Conservation (phyloP, 768 basidiomycete genomes). For the Hypsizygus marmoreus region DNA sequence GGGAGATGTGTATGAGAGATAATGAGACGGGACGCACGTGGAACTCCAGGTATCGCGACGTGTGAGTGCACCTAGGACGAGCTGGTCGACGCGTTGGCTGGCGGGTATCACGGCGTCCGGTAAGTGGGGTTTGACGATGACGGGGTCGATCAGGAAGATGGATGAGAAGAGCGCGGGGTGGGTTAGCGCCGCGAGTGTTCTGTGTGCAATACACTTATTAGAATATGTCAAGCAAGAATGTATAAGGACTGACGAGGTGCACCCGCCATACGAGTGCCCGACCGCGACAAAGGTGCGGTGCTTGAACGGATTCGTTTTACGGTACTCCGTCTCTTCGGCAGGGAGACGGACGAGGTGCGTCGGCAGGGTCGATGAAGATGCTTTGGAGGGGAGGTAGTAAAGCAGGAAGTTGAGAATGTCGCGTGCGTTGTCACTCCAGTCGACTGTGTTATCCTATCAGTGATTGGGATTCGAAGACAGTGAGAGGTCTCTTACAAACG, state of each 20-base stretch:
- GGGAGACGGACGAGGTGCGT: constrained; percentile 55
- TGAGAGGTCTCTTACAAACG: constrained; percentile 49
- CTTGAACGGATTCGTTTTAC: constrained; percentile 49
- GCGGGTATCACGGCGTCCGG: constrained; percentile 8
- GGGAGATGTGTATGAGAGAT: background rate
- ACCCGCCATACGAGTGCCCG: constrained; percentile 88
- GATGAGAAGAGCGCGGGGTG: constrained; percentile 69
- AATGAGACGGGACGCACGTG: constrained; percentile 39
- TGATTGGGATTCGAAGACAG: background rate
- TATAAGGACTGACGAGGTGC: constrained; percentile 57
- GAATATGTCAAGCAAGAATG: background rate
- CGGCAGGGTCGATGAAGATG: constrained; percentile 41
- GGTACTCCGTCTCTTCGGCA: constrained; percentile 37
- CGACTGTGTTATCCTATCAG: constrained; percentile 43
- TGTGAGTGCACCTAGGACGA: constrained; percentile 49
- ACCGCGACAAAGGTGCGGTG: constrained; percentile 62
- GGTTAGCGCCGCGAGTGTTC: constrained; percentile 64
- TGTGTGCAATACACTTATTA: constrained; percentile 23
- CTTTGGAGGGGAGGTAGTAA: constrained; percentile 58
- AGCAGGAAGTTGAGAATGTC: constrained; percentile 79
- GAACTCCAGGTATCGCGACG: constrained; percentile 68
- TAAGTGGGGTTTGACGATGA: constrained; percentile 51
- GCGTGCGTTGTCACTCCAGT: constrained; percentile 77
- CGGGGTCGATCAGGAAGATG: constrained; percentile 78
- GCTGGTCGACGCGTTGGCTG: constrained; percentile 16